Evolutionary conservation across 768 basidiomycete genomes (phyloP), one percentile per base, ranked within the genome.

Genomic region (Nidularia pulvinata): DNA sequence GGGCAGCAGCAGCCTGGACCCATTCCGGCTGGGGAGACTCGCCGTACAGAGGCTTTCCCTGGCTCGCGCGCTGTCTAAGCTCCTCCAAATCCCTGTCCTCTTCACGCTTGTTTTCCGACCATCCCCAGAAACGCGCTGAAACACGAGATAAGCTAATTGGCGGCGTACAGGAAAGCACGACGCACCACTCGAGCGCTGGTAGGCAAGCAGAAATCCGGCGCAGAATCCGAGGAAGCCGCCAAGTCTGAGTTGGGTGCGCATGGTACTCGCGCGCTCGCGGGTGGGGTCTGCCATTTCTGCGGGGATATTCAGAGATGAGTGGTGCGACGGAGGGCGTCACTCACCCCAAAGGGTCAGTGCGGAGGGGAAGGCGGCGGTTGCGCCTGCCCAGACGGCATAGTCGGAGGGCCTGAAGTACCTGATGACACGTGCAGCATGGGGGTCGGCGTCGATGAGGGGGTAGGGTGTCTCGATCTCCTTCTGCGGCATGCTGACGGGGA

Each of bases 401-500:
- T 99, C 96, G 1, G 88, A 86, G 19, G 85, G 79, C 25, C 96
- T 81, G 71, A 98, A 85, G 74, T 97, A 97, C 54, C 91, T 78
- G 19, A 99, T 73, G 48, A 99, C 96, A 33, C 96, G 84, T 33
- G 75, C 75, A 11, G 86, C 86, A 76, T 97, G 91, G 7, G 96
- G 96, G 77, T 98, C 96, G 0, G 85, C 78, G 72, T 98, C 96
- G 73, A 98, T 91, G 71, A 96, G 86, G 47, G 95, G 95, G 74
- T 85, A 96, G 25, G 86, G 85, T 39, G 89, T 84, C 63, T 74
- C 66, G 51, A 78, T 69, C 54, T 75, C 65, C 65, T 79, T 80
- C 56, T 70, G 67, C 49, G 83, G 80, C 81, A 82, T 81, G 56
- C 68, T 72, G 50, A 54, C 49, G 30, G 44, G 25, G 25, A 25